A percentile compares a stretch with the other conserved stretches of the same genome.
These are phyloP conservation scores for Beauveria brongniartii DNA, from an alignment of 2,329 filamentous ascomycete genomes.

Conservation along the genomic window DNA sequence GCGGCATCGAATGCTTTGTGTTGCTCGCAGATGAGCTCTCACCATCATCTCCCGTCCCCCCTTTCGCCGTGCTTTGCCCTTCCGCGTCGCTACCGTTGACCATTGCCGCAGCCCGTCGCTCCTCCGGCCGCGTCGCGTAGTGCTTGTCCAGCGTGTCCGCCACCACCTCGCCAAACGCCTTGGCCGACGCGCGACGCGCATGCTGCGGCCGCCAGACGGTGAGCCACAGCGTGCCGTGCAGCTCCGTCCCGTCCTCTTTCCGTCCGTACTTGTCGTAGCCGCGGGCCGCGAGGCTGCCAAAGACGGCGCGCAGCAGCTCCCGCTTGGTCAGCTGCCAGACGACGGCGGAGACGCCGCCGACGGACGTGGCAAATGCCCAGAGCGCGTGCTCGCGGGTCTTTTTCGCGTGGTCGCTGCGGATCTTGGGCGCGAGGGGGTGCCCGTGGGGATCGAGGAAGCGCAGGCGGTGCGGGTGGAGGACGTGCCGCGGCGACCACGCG, in stretches of 20 bases:
- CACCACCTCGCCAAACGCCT: constrained; percentile 15
- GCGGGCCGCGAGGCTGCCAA: constrained; percentile 19
- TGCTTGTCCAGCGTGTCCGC: constrained; percentile 9
- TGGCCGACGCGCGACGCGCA: constrained; percentile 12
- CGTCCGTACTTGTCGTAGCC: constrained; percentile 16
- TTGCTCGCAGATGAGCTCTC: not conserved
- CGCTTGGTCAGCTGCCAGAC: constrained; percentile 20
- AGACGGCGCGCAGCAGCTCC: constrained; percentile 21
- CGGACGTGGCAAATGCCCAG: constrained; percentile 23
- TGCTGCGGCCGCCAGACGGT: constrained; percentile 15
- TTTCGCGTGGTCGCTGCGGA: constrained; percentile 21
- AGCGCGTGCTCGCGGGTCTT: constrained; percentile 22
- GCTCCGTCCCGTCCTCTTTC: constrained; percentile 7
- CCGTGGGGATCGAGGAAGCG: constrained; percentile 24
- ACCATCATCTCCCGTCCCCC: too few relatives aligned
- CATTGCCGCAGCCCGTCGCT: not conserved
- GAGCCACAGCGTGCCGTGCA: constrained; percentile 22
- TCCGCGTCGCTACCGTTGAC: not conserved
- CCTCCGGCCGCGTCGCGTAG: not conserved
- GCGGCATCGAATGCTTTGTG: not conserved
- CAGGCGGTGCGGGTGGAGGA: constrained; percentile 26
- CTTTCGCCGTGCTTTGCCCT: not conserved
- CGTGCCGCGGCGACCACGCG: constrained; percentile 21
- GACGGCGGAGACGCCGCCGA: constrained; percentile 13
- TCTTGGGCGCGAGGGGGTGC: constrained; percentile 22